Conservation (phyloP, 441 rosid genomes). For the Adansonia grandidieri region DNA sequence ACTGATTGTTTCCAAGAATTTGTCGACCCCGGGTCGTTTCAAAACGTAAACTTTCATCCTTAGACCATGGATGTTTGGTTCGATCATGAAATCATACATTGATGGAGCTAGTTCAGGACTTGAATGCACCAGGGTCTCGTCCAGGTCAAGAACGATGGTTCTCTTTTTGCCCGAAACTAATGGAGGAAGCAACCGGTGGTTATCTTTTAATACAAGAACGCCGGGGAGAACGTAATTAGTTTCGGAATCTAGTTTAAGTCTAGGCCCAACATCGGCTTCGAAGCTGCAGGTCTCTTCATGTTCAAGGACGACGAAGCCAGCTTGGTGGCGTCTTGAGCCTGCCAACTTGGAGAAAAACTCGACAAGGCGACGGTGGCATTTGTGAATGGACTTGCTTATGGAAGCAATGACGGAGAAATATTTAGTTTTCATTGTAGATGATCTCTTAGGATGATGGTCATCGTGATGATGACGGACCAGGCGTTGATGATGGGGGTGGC, state of each 20-base stretch:
- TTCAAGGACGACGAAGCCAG: not conserved
- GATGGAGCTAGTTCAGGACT: conserved; percentile 59
- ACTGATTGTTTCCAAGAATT: conserved; percentile 56
- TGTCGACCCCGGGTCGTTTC: conserved; percentile 85
- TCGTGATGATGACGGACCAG: not conserved
- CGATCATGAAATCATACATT: conserved; percentile 61
- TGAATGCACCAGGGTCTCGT: conserved; percentile 83
- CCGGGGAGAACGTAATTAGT: not conserved
- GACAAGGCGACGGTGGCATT: conserved; percentile 7
- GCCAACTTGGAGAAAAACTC: conserved; percentile 18
- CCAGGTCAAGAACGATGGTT: conserved; percentile 83
- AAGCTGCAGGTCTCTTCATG: not conserved
- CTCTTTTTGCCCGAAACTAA: conserved; percentile 40
- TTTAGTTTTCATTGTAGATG: not conserved
- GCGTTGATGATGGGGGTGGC: not conserved
- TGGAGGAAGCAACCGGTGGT: conserved; percentile 40
- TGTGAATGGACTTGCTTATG: not conserved
- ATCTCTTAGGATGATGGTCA: not conserved
- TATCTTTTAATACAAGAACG: not conserved
- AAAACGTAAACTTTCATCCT: conserved; percentile 59
- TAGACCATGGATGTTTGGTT: conserved; percentile 64
- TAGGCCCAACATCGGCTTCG: not conserved
- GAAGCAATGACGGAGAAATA: not conserved
- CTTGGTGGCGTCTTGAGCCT: not conserved
- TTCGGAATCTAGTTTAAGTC: not conserved